A percentile compares a stretch with the other conserved stretches of the same genome.
phyloP scores from a whole-genome alignment of 192 early-diverging fungal species.

The Backusella morwellensis region DNA sequence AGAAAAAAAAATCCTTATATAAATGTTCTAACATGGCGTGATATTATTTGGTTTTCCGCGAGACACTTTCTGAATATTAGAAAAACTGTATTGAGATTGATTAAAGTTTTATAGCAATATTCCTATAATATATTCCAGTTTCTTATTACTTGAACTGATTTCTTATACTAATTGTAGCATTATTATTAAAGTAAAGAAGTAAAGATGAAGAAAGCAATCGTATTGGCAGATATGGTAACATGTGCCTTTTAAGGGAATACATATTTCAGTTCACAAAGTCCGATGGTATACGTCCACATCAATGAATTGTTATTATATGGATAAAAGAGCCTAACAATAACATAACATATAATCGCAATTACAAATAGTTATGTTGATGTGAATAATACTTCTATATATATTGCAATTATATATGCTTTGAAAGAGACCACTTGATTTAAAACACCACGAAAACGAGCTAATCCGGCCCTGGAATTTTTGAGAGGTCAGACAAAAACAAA shows the following conservation, averaged over 20 bases:
- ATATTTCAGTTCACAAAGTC: not conserved
- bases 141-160: not conserved
- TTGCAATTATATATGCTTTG: not conserved
- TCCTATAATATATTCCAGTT: not conserved
- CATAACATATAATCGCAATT: not conserved
- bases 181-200: not conserved
- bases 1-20: not conserved
- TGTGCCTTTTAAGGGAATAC: not conserved
- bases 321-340: not conserved
- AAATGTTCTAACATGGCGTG: not conserved
- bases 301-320: not conserved
- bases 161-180: not conserved
- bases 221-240: not conserved
- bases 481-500: not conserved
- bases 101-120: not conserved
- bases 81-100: not conserved
- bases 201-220: not conserved
- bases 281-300: not conserved
- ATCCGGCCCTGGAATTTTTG: not conserved
- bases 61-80: not conserved
- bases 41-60: slow-evolving; percentile 13
- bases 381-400: too few species aligned
- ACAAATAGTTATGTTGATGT: not conserved
- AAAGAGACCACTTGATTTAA: not conserved
- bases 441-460: not conserved